Evolutionary conservation across 495 filamentous ascomycete genomes (phyloP), one percentile per base, ranked within the genome.

Genomic region (Ascobolus immersus): DNA sequence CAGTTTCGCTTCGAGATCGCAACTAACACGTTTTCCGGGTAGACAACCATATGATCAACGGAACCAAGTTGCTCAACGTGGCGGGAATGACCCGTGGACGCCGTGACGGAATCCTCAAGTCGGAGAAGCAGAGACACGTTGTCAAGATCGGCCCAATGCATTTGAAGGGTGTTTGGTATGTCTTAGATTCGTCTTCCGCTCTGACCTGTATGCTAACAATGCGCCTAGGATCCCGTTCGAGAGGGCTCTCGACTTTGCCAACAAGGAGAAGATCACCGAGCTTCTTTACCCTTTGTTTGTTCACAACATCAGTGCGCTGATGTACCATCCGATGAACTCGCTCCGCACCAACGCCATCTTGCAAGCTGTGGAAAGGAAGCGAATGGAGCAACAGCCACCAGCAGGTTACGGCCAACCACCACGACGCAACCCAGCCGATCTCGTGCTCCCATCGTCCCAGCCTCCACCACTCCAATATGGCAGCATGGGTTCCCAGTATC

Each of bases 41-140:
- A 91, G 86, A 96, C 44, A 96, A 96, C 51, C 77, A 89, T 45
- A 92, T 96, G 82, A 92, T 96, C 54, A 96, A 96, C 45, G 86
- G 86, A 6, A 96, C 86, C 3, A 96, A 96, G 52, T 57, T 96
- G 33, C 58, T 96, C 30, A 96, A 96, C 40, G 86, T 96, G 13
- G 86, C 86, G 13, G 84, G 86, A 2, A 96, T 96, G 86, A 96
- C 86, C 18, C 67, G 86, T 43, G 86, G 86, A 25, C 74, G 86
- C 33, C 69, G 86, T 46, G 86, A 96, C 50, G 86, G 86, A 28
- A 96, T 96, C 39, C 55, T 96, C 28, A 96, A 96, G 58, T 93
- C 86, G 53, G 86, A 96, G 50, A 94, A 94, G 53, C 65, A 80
- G 21, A 67, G 86, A 17, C 81, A 93, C 56, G 86, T 96, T 10